Conservation (phyloP, 805 yeast genomes). For the Cyberlindnera samutprakarnensis region DNA sequence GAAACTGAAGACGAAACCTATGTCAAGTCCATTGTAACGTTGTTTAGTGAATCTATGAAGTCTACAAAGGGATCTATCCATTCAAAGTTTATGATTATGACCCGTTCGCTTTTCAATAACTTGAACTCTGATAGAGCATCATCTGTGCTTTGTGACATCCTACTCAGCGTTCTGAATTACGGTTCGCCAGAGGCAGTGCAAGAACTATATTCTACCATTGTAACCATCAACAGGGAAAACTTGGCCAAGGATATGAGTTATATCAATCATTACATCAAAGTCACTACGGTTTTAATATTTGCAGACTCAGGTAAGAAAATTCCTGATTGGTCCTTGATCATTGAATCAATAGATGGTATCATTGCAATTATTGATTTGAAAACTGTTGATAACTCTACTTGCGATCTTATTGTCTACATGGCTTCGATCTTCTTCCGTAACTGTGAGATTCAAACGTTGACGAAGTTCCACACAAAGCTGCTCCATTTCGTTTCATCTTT, state of each 20-base stretch:
- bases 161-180: slow-evolving; percentile 45
- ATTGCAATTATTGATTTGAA: slow-evolving; percentile 1
- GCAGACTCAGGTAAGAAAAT: slow-evolving; percentile 68
- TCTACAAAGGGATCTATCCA: slow-evolving; percentile 69
- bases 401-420: slow-evolving; percentile 32
- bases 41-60: slow-evolving; percentile 68
- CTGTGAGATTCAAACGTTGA: slow-evolving; percentile 38
- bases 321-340: slow-evolving; percentile 38
- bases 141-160: slow-evolving; percentile 50
- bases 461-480: slow-evolving; percentile 37
- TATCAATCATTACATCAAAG: slow-evolving; percentile 18
- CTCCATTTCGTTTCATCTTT: slow-evolving; percentile 32
- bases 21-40: slow-evolving; percentile 50
- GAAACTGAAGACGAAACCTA: slow-evolving; percentile 35
- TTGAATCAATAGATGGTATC: slow-evolving; percentile 16
- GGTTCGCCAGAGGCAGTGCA: slow-evolving; percentile 41
- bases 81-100: slow-evolving; percentile 53
- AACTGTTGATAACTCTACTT: slow-evolving; percentile 2
- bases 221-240: slow-evolving; percentile 17
- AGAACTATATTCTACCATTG: slow-evolving; percentile 33
- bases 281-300: slow-evolving; percentile 44
- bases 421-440: slow-evolving; percentile 48
- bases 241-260: slow-evolving; percentile 10
- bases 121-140: slow-evolving; percentile 18
- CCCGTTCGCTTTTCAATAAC: slow-evolving; percentile 36